Evolutionary conservation across 1,284 basidiomycete species (phyloP).

Genomic region (Tilletia caries): DNA sequence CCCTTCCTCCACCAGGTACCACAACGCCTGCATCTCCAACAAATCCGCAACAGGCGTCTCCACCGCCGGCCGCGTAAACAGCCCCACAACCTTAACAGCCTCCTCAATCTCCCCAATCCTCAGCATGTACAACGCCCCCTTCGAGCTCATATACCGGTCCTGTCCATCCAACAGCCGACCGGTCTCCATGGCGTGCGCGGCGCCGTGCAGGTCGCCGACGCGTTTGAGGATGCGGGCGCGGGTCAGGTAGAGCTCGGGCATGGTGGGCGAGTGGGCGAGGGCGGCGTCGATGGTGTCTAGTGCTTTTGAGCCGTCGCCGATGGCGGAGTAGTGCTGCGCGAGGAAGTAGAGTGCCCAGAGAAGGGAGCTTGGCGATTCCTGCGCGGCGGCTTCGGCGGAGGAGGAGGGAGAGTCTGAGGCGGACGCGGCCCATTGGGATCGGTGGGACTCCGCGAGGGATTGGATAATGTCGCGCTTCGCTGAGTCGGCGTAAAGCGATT

Average conservation of each 20-base stretch:
- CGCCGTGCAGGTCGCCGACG: constrained; percentile 73
- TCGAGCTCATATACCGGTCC: constrained; percentile 92
- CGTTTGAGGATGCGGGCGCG: constrained; percentile 83
- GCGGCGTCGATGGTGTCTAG: constrained; percentile 68
- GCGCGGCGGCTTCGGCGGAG: constrained; percentile 29
- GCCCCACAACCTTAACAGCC: constrained; percentile 34
- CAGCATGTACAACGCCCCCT: constrained; percentile 85
- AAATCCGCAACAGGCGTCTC: constrained; percentile 73
- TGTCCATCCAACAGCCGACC: constrained; percentile 85
- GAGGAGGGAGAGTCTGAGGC: not conserved
- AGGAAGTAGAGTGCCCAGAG: constrained; percentile 96
- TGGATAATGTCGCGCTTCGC: constrained; percentile 69
- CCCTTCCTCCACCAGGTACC: constrained; percentile 82
- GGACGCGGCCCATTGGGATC: constrained; percentile 31
- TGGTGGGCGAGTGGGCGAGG: constrained; percentile 80
- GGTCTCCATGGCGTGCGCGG: constrained; percentile 73
- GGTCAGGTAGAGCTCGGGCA: constrained; percentile 84
- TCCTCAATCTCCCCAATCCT: constrained; percentile 67
- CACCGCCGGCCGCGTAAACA: constrained; percentile 57
- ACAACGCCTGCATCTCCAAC: constrained; percentile 91
- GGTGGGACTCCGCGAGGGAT: constrained; percentile 60
- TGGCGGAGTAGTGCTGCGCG: constrained; percentile 77
- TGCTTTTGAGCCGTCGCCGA: constrained; percentile 58
- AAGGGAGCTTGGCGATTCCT: constrained; percentile 74
- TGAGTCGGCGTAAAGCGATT: constrained; percentile 71